Evolutionary conservation across 2,329 filamentous ascomycete species (phyloP).

Genomic region (Colletotrichum tabaci): DNA sequence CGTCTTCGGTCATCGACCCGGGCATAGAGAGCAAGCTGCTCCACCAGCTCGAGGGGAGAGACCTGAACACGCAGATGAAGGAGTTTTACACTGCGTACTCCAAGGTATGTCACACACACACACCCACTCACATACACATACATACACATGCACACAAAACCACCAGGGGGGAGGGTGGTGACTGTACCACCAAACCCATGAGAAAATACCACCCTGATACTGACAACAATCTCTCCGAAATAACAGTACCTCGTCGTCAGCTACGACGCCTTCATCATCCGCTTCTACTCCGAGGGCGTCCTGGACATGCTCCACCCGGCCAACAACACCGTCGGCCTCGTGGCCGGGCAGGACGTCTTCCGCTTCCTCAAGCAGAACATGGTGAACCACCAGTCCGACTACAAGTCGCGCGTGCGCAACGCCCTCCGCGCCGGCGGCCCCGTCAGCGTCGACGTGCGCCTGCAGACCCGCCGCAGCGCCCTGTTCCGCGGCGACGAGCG

Average conservation of each 20-base stretch:
- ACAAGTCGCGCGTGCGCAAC: conserved; percentile 45
- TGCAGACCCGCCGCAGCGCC: conserved; percentile 48
- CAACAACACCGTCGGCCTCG: conserved; percentile 44
- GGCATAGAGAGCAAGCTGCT: conserved; percentile 48
- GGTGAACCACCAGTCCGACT: conserved; percentile 45
- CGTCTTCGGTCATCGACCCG: conserved; percentile 11
- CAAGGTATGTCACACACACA: conserved; percentile 36
- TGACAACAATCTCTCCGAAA: neutral
- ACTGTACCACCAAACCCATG: too few species aligned
- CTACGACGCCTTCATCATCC: conserved; percentile 45
- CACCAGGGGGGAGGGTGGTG: too few species aligned
- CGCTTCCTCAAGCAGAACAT: conserved; percentile 48
- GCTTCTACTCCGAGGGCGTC: conserved; percentile 47
- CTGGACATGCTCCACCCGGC: conserved; percentile 46
- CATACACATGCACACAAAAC: too few species aligned
- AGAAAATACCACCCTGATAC: neutral
- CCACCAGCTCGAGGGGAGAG: conserved; percentile 47
- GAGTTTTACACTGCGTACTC: conserved; percentile 50
- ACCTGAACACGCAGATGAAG: conserved; percentile 47
- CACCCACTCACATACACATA: too few species aligned
- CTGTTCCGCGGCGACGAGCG: conserved; percentile 46
- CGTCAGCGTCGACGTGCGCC: conserved; percentile 47
- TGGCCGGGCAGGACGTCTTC: conserved; percentile 47
- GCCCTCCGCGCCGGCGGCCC: conserved; percentile 49
- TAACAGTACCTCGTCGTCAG: conserved; percentile 45